Conservation (phyloP, 768 basidiomycete species). For the Trametes meyenii region DNA sequence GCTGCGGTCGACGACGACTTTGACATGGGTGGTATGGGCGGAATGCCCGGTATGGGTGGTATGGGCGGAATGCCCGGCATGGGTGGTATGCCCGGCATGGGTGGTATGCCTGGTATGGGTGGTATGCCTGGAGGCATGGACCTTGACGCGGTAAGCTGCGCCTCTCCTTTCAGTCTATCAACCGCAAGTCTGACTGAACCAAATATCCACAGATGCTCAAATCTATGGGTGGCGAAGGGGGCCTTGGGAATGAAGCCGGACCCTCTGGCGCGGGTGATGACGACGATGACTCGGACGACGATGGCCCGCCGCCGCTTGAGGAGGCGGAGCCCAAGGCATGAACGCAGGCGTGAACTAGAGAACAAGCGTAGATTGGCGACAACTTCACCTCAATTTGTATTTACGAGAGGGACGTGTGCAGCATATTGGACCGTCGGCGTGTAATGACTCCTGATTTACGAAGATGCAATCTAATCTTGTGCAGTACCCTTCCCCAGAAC, state of each 20-base stretch:
- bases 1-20: slow-evolving; percentile 49
- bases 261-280: slow-evolving; percentile 34
- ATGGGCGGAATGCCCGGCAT: slow-evolving; percentile 43
- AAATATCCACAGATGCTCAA: slow-evolving; percentile 44
- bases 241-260: slow-evolving; percentile 22
- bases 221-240: slow-evolving; percentile 35
- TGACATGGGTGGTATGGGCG: slow-evolving; percentile 39
- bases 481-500: background rate
- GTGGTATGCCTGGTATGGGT: slow-evolving; percentile 50
- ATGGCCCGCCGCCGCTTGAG: slow-evolving; percentile 83
- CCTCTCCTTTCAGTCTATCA: background rate
- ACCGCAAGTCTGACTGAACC: background rate
- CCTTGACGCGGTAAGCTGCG: slow-evolving; percentile 56
- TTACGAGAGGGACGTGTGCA: slow-evolving; percentile 23
- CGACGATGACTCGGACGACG: slow-evolving; percentile 56
- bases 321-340: slow-evolving; percentile 54
- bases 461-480: slow-evolving; percentile 23
- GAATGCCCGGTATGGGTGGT: slow-evolving; percentile 42
- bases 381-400: background rate
- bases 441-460: slow-evolving; percentile 19
- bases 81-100: slow-evolving; percentile 47
- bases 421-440: slow-evolving; percentile 16
- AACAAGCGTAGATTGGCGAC: slow-evolving; percentile 10
- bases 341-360: slow-evolving; percentile 5
- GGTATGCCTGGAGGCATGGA: slow-evolving; percentile 66